phyloP scores from a whole-genome alignment of 371 early-diverging fungal genomes.

The Actinomucor elegans region DNA sequence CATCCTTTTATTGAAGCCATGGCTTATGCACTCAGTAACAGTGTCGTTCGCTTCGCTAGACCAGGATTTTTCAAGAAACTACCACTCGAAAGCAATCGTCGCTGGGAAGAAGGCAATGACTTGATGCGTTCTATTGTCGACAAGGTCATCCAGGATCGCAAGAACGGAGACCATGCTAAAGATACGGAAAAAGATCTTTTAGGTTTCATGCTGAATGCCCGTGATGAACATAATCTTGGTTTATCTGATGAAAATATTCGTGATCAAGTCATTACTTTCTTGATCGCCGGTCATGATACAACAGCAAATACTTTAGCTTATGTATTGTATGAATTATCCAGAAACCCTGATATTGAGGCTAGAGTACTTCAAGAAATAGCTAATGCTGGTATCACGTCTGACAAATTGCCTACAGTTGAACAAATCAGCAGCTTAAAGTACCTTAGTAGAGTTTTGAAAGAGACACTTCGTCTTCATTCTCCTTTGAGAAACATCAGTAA shows the following conservation, averaged over 20 bases:
- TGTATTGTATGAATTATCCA: constrained; percentile 42
- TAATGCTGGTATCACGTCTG: constrained; percentile 41
- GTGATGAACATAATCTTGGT: constrained; percentile 38
- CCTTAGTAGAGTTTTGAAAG: constrained; percentile 49
- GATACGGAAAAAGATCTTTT: constrained; percentile 50
- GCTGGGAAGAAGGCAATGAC: constrained; percentile 28
- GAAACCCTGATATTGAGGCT: constrained; percentile 45
- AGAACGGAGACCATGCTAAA: constrained; percentile 33
- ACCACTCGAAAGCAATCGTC: constrained; percentile 43
- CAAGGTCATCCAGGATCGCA: constrained; percentile 38
- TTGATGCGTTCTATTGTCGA: constrained; percentile 46
- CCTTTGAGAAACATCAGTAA: constrained; percentile 49
- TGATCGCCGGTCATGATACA: constrained; percentile 60
- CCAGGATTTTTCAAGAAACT: constrained; percentile 44
- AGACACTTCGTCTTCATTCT: constrained; percentile 52
- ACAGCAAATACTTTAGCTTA: constrained; percentile 55
- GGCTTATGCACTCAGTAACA: constrained; percentile 35
- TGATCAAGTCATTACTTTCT: constrained; percentile 59
- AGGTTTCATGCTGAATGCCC: constrained; percentile 59
- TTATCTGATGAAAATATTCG: constrained; percentile 54
- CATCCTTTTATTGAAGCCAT: constrained; percentile 59
- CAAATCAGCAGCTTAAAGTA: constrained; percentile 49
- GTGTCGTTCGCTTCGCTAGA: constrained; percentile 24
- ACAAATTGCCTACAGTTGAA: constrained; percentile 37
- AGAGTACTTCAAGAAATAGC: constrained; percentile 55